Evolutionary conservation across 345 rosid genomes (phyloP), one percentile per base, ranked within the genome.

Genomic region (Triadica sebifera): DNA sequence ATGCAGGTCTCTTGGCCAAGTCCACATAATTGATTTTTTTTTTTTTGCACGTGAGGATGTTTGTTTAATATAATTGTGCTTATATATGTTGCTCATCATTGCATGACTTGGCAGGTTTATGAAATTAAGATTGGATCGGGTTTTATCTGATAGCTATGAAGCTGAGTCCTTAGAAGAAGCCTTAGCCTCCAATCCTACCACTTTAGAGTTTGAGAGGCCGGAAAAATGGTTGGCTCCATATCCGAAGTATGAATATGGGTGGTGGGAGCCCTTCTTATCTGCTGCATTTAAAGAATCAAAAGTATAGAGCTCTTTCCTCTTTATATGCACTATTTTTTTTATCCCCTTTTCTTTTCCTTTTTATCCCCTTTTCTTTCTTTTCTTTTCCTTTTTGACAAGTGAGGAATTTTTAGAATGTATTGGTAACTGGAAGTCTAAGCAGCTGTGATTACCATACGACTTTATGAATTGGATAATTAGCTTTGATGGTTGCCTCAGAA

Each of bases 101-200:
- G 11, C 34, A 4, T 71, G 80, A 29, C 22, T 67, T 61, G 46
- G 76, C 89, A 94, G 98, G 89, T 94, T 86, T 81, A 94, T 94
- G 99, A 94, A 94, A 81, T 82, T 94, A 73, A 91, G 99, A 80
- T 72, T 94, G 86, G 99, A 94, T 83, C 87, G 98, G 67, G 99
- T 94, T 82, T 85, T 94, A 34, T 81, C 85, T n/a, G 93, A 84
- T 29, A 86, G 85, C 75, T 92, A 78, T 66, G 93, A 91, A 85
- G 91, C 97, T 63, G 87, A 73, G 16, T 81, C 85, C 75, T 71
- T 84, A 7, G 92, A 89, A 81, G 96, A 94, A 83, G 98, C 96
- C 5, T 82, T 94, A 74, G 97, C 95, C 43, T 89, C 88, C 10
- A 92, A 81, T 79, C 94, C 96, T 29, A 69, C 89, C 16, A 80